Base-by-base conservation (phyloP, 176 grass and related monocot genomes). In the Oryza meyeriana region DNA sequence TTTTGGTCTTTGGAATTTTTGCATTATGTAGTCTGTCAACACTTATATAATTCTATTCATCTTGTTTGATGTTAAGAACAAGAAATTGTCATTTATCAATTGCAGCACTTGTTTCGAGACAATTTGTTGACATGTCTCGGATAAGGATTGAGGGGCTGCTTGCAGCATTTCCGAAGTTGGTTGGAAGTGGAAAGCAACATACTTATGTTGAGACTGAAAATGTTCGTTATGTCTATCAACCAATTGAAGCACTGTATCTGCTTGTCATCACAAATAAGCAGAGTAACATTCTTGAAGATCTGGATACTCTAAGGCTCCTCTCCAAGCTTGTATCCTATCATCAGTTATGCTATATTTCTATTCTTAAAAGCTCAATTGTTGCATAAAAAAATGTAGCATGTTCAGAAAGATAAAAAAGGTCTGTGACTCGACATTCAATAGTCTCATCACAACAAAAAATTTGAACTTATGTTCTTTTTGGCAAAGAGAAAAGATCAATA, bases 141-240 rank as follows among this genome's bases (percentile, higher is more conserved):
- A 92, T 89, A 89, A 94, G 94, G 69, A 97, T 94, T 16, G 94
- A 94, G 77, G 94, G 94, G 58, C 61, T 97, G 58, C 89, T 97
- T 65, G 91, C 91, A 74, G 94, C 94, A 71, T 97, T 97, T 82
- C 89, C 91, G 16, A 97, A 97, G 61, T 78, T 97, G 87, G 89
- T 97, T 45, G 94, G 91, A 71, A 94, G 79, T 64, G 91, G 89
- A 90, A 97, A 94, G 73, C 94, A 97, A 61, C 94, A 97, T 76
- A 95, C 93, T 39, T 93, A 93, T 84, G 83, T 96, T 71, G 94
- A 93, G 76, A 89, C 90, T 69, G 90, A 96, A 85, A 93, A 92
- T 86, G 94, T 94, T 36, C 89, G 94, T 64, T 97, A 97, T 87
- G 85, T 97, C n/a, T 97, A 94, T 82, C 94, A 94, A 81, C 89